Evolutionary conservation across 2,329 filamentous ascomycete species (phyloP).

Genomic region (Onygenales sp.): DNA sequence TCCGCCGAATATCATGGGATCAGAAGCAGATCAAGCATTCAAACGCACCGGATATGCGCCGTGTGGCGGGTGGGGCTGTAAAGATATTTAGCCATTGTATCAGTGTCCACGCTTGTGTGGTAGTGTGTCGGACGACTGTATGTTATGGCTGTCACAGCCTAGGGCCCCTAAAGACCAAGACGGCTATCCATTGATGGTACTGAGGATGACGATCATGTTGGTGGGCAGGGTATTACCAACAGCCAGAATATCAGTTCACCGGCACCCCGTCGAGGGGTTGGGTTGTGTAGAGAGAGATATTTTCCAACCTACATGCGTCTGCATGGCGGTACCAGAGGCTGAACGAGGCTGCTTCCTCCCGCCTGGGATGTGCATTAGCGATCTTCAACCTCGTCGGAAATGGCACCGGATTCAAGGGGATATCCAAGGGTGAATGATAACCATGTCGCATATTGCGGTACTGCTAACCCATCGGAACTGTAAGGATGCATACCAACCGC

Average conservation of each 20-base stretch:
- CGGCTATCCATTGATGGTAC: not conserved
- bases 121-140: not conserved
- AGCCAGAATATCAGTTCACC: not conserved
- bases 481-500: not conserved
- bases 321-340: constrained; percentile 17
- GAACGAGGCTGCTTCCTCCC: constrained; percentile 21
- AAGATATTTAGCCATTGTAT: constrained; percentile 22
- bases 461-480: not conserved
- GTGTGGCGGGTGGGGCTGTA: constrained; percentile 23
- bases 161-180: not conserved
- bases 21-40: not conserved
- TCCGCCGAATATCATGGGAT: not conserved
- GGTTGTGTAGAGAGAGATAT: not conserved
- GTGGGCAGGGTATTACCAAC: not conserved
- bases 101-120: not conserved
- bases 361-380: constrained; percentile 4
- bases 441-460: not conserved
- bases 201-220: not conserved
- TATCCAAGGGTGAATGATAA: not conserved
- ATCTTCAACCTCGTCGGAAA: not conserved
- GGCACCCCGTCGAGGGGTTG: not conserved
- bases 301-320: constrained; percentile 9
- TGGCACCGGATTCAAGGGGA: not conserved
- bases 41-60: constrained; percentile 7
- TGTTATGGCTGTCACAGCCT: not conserved